Evolutionary conservation across 768 basidiomycete genomes (phyloP).

Genomic region (Coprinopsis marcescibilis): DNA sequence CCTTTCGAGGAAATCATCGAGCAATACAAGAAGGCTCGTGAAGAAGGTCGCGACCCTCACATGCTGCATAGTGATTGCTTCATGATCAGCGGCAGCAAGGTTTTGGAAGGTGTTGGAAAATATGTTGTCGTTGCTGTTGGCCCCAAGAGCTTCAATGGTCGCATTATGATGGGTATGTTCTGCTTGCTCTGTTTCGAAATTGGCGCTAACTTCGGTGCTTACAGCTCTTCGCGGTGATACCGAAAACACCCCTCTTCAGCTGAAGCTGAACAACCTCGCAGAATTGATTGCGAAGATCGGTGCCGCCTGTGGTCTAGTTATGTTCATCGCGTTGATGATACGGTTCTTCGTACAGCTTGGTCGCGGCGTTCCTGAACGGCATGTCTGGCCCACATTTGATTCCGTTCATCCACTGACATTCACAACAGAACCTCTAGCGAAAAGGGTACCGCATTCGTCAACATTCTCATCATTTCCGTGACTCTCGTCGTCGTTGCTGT

Average conservation of each 20-base stretch:
- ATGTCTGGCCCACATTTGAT: constrained; percentile 14
- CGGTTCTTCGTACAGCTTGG: constrained; percentile 90
- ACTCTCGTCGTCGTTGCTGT: constrained; percentile 59
- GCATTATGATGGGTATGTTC: constrained; percentile 91
- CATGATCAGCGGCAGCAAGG: constrained; percentile 85
- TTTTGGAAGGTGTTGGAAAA: constrained; percentile 88
- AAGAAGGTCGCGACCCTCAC: constrained; percentile 23
- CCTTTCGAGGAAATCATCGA: constrained; percentile 70
- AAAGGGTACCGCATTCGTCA: constrained; percentile 87
- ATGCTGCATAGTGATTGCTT: constrained; percentile 81
- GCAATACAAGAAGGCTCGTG: constrained; percentile 31
- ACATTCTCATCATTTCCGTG: constrained; percentile 92
- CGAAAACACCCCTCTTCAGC: constrained; percentile 88
- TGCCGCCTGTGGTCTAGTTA: constrained; percentile 68
- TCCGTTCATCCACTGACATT: neutral
- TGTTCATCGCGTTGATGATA: constrained; percentile 87
- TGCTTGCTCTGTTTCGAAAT: neutral
- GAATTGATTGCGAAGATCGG: constrained; percentile 94
- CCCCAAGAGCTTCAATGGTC: constrained; percentile 88
- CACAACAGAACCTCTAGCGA: constrained; percentile 55
- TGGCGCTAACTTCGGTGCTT: constrained; percentile 3
- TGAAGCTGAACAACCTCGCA: constrained; percentile 91
- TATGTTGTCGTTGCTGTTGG: constrained; percentile 95
- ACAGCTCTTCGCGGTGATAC: constrained; percentile 80
- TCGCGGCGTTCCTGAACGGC: constrained; percentile 52